Evolutionary conservation across 2,329 filamentous ascomycete genomes (phyloP), one percentile per base, ranked within the genome.

Genomic region (Alternaria brassicicola): DNA sequence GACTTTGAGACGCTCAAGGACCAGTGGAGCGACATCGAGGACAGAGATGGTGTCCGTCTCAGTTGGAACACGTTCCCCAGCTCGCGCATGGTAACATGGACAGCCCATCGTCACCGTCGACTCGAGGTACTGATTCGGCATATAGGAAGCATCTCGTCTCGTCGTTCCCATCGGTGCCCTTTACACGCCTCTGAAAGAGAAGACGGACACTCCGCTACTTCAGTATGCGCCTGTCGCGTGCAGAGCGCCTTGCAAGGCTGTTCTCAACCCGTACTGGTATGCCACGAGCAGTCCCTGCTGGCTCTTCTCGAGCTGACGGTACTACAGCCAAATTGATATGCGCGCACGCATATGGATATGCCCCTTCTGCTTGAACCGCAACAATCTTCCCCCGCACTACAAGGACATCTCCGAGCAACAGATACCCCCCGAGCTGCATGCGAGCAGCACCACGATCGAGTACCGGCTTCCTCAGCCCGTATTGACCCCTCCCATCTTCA

Each of bases 51-150:
- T 61, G 88, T 98, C 74, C 89, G 95, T 64, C 85, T 99, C 67
- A 97, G 94, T 81, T 99, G 95, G 95, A 99, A 99, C 78, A 96
- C 96, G 61, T 96, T 99, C 75, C 95, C 95, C 48, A 97, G 93
- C 83, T 94, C 94, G 74, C 92, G 95, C 78, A 97, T 99, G 93
- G 93, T 58, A 97, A 98, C 93, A 93, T 30, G 19, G 47, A 57
- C 41, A 31, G 39, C 41, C 57, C 57, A 26, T 30, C 45, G 57
- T 45, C 46, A 43, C 62, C 43, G 66, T 59, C 41, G 43, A 50
- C 46, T 46, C 25, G 43, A 49, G 26, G 59, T 64, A 67, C 72
- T 75, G 66, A 76, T 63, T 31, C 56, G 26, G 51, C 28, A 6
- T 49, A 65, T 71, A 96, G 91, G 93, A 97, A 88, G 93, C 93